Base-by-base conservation (phyloP, 805 yeast species). In the Starmera caribaea region DNA sequence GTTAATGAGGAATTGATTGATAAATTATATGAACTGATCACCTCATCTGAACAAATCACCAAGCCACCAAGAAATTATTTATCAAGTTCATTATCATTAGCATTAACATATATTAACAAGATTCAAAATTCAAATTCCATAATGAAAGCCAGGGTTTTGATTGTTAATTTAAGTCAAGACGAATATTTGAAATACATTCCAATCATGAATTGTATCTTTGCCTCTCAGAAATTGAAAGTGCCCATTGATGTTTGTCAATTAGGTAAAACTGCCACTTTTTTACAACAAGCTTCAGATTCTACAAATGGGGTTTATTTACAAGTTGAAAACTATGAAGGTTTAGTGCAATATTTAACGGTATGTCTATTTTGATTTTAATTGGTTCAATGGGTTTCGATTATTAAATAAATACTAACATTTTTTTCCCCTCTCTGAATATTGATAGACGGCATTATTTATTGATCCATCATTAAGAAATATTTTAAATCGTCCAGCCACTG, bases 231-330 rank as follows among this genome's bases (percentile, higher is more conserved):
- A 59, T 74, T 83, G 82, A 81, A 79, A 50, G 76, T 89, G 14
- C 83, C 96, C 3, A 78, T 92, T 16, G 97, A 92, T 58, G 89
- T 89, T 11, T 90, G 95, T 44, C 88, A 89, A 53, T 64, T 92
- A 26, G 81, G 81, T 1, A 56, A 58, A 3, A 76, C 76, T 45
- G 79, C 94, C 1, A 83, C 94, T 3, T 90, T 88, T 55, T 63
- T 92, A 44, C 97, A 92, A 56, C 98, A 92, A 56, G 96, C 97
- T 0, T 75, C 95, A 0, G 98, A 92, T 62, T 87, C 96, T 8
- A 90, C 98, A 0, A 76, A 80, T 48, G 99, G 99, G 3, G 79
- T 88, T 2, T 92, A 90, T 55, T 66, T 90, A 41, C 67, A 68
- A 34, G 71, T 90, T 16, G 70, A 69, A 3, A 73, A 79, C 41